Evolutionary conservation across 176 grass and related monocot species (phyloP).

Genomic region (Eragrostis curvula): DNA sequence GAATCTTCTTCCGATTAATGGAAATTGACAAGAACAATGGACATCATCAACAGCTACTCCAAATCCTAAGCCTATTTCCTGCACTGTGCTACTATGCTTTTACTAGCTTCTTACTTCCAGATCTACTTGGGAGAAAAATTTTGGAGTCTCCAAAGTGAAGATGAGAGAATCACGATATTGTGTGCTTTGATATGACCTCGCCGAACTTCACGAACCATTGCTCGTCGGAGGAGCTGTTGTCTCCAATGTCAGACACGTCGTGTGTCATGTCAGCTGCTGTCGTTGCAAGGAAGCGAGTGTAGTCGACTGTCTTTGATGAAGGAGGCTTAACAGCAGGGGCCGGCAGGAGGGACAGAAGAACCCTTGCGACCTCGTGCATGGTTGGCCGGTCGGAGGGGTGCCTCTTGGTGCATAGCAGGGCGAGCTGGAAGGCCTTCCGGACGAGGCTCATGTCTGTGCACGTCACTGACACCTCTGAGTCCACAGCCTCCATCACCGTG

Average conservation of each 20-base stretch:
- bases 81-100: slow-evolving; percentile 57
- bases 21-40: slow-evolving; percentile 7
- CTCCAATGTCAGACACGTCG: slow-evolving; percentile 46
- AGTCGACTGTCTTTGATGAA: slow-evolving; percentile 51
- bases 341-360: slow-evolving; percentile 88
- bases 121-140: slow-evolving; percentile 40
- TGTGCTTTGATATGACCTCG: slow-evolving; percentile 95
- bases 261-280: slow-evolving; percentile 40
- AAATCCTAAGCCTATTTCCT: slow-evolving; percentile 53
- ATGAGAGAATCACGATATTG: slow-evolving; percentile 40
- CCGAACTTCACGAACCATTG: slow-evolving; percentile 96
- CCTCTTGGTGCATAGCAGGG: slow-evolving; percentile 86
- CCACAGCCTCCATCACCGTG: slow-evolving; percentile 98
- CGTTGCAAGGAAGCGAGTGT: slow-evolving; percentile 64
- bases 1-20: slow-evolving; percentile 25
- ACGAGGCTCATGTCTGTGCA: slow-evolving; percentile 88
- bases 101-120: slow-evolving; percentile 31
- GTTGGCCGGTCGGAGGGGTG: slow-evolving; percentile 85
- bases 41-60: slow-evolving; percentile 26
- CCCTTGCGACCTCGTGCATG: slow-evolving; percentile 87
- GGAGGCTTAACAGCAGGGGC: slow-evolving; percentile 43
- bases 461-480: slow-evolving; percentile 93
- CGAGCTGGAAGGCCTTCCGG: slow-evolving; percentile 95
- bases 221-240: slow-evolving; percentile 81
- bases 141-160: background rate